Conservation (phyloP, 768 basidiomycete species). For the Naganishia antarctica region DNA sequence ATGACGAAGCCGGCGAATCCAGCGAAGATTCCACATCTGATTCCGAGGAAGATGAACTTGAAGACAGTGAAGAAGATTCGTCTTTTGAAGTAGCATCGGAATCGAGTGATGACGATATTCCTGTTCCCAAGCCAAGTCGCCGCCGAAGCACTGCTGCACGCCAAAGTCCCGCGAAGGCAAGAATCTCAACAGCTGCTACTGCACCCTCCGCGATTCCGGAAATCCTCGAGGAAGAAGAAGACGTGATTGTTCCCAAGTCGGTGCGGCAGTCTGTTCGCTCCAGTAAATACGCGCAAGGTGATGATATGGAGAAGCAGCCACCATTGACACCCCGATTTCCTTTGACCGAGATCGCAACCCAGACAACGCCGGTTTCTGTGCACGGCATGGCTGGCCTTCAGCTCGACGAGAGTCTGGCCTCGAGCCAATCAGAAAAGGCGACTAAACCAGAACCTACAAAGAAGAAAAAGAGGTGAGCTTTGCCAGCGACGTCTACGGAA, state of each 20-base stretch:
- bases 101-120: constrained; percentile 23
- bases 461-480: constrained; percentile 25
- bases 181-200: constrained; percentile 28
- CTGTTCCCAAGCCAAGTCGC: constrained; percentile 15
- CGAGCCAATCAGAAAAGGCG: neutral
- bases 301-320: neutral
- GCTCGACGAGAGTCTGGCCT: neutral
- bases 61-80: constrained; percentile 15
- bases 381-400: neutral
- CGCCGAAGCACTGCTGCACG: constrained; percentile 18
- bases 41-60: constrained; percentile 17
- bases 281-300: neutral
- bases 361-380: neutral
- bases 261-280: neutral
- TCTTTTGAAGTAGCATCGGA: constrained; percentile 17
- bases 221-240: neutral
- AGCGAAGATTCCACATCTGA: constrained; percentile 1
- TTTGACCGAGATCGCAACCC: neutral
- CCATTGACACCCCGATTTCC: neutral
- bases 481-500: too few species aligned
- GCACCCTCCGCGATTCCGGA: neutral
- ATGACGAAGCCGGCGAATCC: neutral
- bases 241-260: neutral
- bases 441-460: constrained; percentile 13
- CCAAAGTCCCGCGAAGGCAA: neutral